Percentiles rank a stretch among this genome's conserved stretches.
These are phyloP conservation scores for Stenogyne calaminthoides DNA, from an alignment of 305 asterid genomes.

Conservation along the genomic window DNA sequence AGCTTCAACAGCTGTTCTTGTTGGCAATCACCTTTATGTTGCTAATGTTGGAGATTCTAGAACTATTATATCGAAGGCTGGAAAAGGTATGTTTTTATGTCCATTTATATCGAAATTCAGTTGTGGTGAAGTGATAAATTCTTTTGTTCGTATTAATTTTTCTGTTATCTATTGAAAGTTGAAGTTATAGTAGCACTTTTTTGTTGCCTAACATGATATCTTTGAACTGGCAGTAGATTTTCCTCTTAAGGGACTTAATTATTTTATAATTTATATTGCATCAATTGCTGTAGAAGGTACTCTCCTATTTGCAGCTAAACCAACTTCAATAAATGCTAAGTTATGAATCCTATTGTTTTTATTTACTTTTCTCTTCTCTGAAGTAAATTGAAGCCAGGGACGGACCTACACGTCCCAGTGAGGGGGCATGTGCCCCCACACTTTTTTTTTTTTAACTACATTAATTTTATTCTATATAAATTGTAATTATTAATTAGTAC, in stretches of 20 bases:
- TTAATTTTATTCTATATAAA: no score
- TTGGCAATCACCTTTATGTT: conserved; percentile 90
- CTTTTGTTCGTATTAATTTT: conserved; percentile 7
- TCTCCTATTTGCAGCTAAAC: conserved; percentile 2
- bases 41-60: conserved; percentile 99
- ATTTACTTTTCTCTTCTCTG: neutral
- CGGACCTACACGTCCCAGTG: no score
- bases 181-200: conserved; percentile 8
- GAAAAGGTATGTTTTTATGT: conserved; percentile 62
- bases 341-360: conserved; percentile 5
- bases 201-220: neutral
- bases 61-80: conserved; percentile 87
- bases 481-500: no score
- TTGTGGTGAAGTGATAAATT: conserved; percentile 4
- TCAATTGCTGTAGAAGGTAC: conserved; percentile 90
- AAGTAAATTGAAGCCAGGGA: conserved; percentile 18
- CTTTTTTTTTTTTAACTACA: no score
- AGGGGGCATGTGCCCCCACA: no score
- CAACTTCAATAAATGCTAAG: conserved; percentile 1
- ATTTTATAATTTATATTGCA: conserved; percentile 38
- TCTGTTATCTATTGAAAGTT: conserved; percentile 11
- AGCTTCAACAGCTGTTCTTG: conserved; percentile 79
- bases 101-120: neutral
- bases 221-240: conserved; percentile 5
- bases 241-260: neutral